A percentile compares a stretch with the other conserved stretches of the same genome.
Conservation (phyloP, 805 yeast genomes). For the Starmerella bombi region DNA sequence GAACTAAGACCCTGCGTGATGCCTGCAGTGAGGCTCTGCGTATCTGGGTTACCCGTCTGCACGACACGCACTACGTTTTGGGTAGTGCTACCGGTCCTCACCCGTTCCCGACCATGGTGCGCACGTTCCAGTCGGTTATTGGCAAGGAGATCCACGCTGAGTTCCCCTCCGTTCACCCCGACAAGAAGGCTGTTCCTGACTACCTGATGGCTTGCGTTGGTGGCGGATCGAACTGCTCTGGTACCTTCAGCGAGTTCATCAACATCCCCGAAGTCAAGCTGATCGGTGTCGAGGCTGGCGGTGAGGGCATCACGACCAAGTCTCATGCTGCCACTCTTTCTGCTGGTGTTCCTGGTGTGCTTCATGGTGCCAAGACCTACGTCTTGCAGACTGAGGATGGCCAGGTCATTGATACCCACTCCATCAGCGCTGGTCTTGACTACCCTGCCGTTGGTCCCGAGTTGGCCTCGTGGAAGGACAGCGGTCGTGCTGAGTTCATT, state of each 20-base stretch:
- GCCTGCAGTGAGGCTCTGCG: slow-evolving; percentile 97
- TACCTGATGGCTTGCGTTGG: slow-evolving; percentile 98
- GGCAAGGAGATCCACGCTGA: slow-evolving; percentile 92
- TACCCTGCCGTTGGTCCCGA: slow-evolving; percentile 99
- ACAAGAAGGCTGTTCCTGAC: slow-evolving; percentile 66
- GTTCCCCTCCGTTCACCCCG: slow-evolving; percentile 56
- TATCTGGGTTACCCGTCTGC: slow-evolving; percentile 80
- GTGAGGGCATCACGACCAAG: slow-evolving; percentile 85
- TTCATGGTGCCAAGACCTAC: slow-evolving; percentile 94
- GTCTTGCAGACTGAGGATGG: slow-evolving; percentile 87
- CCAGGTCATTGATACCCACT: slow-evolving; percentile 94
- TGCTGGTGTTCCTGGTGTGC: slow-evolving; percentile 93
- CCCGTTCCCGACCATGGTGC: slow-evolving; percentile 94
- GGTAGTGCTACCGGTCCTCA: slow-evolving; percentile 99
- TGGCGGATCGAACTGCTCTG: slow-evolving; percentile 95
- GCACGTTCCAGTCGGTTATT: slow-evolving; percentile 95
- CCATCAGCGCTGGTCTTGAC: slow-evolving; percentile 96
- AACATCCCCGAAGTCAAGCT: slow-evolving; percentile 62
- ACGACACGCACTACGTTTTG: slow-evolving; percentile 83
- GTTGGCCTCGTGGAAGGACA: slow-evolving; percentile 84
- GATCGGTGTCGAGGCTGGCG: slow-evolving; percentile 97
- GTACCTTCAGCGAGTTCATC: slow-evolving; percentile 91
- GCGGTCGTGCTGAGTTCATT: slow-evolving; percentile 79
- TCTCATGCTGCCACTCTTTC: slow-evolving; percentile 88
- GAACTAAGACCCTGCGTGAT: slow-evolving; percentile 92